These are phyloP conservation scores for Barnettozyma sp. DNA, from an alignment of 805 yeast species.

Conservation along the genomic window DNA sequence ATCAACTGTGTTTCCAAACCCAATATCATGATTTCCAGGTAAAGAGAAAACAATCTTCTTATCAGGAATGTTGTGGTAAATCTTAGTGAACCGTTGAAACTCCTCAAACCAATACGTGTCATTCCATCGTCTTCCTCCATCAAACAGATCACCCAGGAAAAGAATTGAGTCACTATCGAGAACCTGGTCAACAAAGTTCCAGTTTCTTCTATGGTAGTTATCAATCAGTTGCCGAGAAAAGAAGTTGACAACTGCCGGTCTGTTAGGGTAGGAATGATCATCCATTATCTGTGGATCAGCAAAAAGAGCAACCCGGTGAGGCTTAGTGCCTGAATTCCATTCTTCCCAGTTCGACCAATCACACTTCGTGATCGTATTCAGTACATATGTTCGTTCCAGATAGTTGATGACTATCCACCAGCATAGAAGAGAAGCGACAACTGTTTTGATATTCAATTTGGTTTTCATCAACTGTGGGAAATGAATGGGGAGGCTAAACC, in stretches of 20 bases:
- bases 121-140: constrained; percentile 90
- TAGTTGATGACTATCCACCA: constrained; percentile 45
- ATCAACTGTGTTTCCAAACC: constrained; percentile 72
- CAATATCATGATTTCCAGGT: constrained; percentile 97
- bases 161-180: constrained; percentile 71
- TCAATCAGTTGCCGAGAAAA: constrained; percentile 63
- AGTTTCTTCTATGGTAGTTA: constrained; percentile 71
- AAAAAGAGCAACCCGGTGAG: constrained; percentile 52
- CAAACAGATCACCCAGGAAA: constrained; percentile 88
- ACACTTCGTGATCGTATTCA: constrained; percentile 39
- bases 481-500: neutral
- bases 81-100: constrained; percentile 53
- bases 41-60: constrained; percentile 38
- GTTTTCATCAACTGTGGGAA: neutral
- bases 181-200: constrained; percentile 46
- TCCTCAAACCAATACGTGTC: constrained; percentile 67
- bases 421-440: constrained; percentile 17
- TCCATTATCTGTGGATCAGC: constrained; percentile 97
- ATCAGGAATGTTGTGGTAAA: constrained; percentile 54
- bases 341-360: constrained; percentile 64
- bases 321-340: constrained; percentile 41
- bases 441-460: constrained; percentile 10
- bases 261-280: constrained; percentile 74
- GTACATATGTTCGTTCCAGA: constrained; percentile 47
- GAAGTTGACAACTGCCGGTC: constrained; percentile 43